These are phyloP conservation scores for Rhynchospora tenuis DNA, from an alignment of 176 grass and related monocot genomes.

Conservation along the genomic window DNA sequence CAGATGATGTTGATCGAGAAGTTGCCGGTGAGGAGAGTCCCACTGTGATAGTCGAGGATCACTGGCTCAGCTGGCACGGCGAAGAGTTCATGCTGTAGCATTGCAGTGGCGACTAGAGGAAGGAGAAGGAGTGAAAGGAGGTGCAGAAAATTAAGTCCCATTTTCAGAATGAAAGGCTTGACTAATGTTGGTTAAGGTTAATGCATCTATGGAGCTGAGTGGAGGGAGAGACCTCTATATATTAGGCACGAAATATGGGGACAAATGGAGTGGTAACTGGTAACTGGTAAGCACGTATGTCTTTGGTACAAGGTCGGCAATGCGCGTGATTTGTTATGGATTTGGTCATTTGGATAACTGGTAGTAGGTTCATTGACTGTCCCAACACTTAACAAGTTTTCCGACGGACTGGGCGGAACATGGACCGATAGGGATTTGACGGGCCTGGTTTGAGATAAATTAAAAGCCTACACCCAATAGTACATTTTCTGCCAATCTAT, in stretches of 20 bases:
- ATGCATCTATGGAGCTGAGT: background rate
- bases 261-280: background rate
- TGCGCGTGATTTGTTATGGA: background rate
- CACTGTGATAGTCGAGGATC: slow-evolving; percentile 59
- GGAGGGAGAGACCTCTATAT: background rate
- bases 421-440: no score
- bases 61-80: slow-evolving; percentile 56
- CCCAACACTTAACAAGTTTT: no score
- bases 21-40: slow-evolving; percentile 57
- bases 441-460: no score
- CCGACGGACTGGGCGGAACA: no score
- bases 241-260: background rate
- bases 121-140: slow-evolving; percentile 22
- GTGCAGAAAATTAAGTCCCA: slow-evolving; percentile 3
- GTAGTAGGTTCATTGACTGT: no score
- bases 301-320: background rate
- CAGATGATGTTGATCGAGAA: slow-evolving; percentile 61
- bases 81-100: slow-evolving; percentile 48
- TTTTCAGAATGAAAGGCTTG: slow-evolving; percentile 16
- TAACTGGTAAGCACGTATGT: slow-evolving; percentile 19
- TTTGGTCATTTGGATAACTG: no score
- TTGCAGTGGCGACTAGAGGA: slow-evolving; percentile 19
- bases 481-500: no score
- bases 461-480: no score
- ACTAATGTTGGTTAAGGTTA: background rate